Evolutionary conservation across 139 green algal species (phyloP), one percentile per base, ranked within the genome.

Genomic region (Chlamydomonas incerta): DNA sequence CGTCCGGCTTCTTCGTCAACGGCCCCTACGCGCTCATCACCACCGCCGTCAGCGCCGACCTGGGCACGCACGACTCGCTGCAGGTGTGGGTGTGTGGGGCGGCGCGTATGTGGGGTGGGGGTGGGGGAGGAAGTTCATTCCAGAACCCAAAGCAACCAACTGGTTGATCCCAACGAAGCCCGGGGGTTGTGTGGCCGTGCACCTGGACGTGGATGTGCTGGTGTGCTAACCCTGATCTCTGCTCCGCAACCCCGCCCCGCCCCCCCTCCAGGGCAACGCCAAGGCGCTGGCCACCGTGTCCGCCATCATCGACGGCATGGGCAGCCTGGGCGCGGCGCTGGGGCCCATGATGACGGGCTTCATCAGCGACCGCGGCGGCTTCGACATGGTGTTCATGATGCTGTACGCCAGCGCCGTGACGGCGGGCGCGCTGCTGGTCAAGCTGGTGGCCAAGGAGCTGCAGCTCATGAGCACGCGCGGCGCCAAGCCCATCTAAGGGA

Each of bases 221-320:
- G n/a, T 57, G 50, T 10, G 11, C 50, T 57, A 10, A 20, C 50
- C 50, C 50, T 57, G 50, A 57, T 14, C 50, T 14, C 50, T 14
- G 50, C 50, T 57, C 50, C 50, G 11, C 14, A 20, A 26, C 35
- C 67, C 18, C n/a, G 20, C 31, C 68, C 3, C n/a, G 33, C 67
- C 46, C 13, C 28, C 33, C 33, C 50, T 33, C 26, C 81, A 92
- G 91, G 93, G 96, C 81, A 98, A 98, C 77, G 89, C 93, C 37
- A 97, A 96, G 74, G 97, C 96, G 21, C 90, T 99, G 58, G 95
- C 97, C 28, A 99, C 96, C 11, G 97, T 99, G 14, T 98, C 96
- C 13, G 97, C 97, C 35, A 99, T 99, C 85, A 99, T 99, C 31
- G 97, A 99, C 87, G 97, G 97, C 71, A 99, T 98, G 92, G 97